Base-by-base conservation (phyloP, 371 early-diverging fungal genomes). In the Actinomortierella ambigua region DNA sequence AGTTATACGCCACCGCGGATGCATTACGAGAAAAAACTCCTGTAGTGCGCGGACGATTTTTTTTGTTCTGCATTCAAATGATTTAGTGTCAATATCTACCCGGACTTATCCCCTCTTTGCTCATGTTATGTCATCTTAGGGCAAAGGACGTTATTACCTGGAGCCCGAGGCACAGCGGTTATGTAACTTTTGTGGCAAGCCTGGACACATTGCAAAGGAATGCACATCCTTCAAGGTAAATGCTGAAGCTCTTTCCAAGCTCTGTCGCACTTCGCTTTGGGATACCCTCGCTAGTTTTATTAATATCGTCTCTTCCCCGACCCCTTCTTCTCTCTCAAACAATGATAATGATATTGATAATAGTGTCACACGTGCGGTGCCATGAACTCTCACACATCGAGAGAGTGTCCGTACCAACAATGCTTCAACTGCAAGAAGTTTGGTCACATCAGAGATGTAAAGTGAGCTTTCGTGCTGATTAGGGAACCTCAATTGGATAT, bases 311-410 rank as follows among this genome's bases (percentile, higher is more conserved):
- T 41, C 24, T 50, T 26, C 24, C 23, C 18, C 54, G 46, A 13
- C 26, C 44, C 14, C 27, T 18, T 24, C 15, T 6, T 8, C 8
- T 34, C 14, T 24, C 11, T n/a, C 17, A 42, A 4, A 44, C 20
- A 29, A 43, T 23, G 9, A 9, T 5, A 42, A 17, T 46, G 29
- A 53, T 47, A 39, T 14, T 17, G 22, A 44, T 44, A 2, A 13
- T 47, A 61, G 51, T 71, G 73, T 34, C 26, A 50, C 20, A 40
- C 57, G 23, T 71, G 73, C 55, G 73, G 73, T 51, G 63, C 66
- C 7, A 42, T 44, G 11, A 53, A 59, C 20, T 55, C 55, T 13
- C 73, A 71, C 52, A 1, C 3, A 2, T 2, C 20, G 4, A 39
- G 11, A 0, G 46, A 63, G 13, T 71, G 73, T 39, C 73, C 73